Evolutionary conservation across 31 red algal species (phyloP).

Genomic region (Asparagopsis taxiformis): DNA sequence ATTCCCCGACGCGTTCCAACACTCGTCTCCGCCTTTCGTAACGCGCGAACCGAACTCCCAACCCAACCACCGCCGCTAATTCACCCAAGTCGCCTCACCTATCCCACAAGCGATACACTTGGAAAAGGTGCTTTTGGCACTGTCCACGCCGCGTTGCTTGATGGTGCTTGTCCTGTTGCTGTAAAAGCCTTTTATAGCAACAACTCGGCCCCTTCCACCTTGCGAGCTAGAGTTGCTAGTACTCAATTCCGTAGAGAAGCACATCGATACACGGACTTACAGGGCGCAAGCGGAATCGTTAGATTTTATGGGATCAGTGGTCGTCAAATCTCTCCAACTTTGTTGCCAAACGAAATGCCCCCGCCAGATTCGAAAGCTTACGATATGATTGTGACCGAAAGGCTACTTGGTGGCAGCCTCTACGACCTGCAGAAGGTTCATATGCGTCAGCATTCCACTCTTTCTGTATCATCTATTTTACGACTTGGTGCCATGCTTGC

Average conservation of each 20-base stretch:
- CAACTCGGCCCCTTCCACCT: neutral
- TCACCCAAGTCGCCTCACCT: neutral
- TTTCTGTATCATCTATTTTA: neutral
- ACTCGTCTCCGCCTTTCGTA: neutral
- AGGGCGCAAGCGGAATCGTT: neutral
- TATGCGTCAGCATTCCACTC: neutral
- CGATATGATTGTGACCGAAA: conserved; percentile 4
- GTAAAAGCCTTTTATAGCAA: conserved; percentile 12
- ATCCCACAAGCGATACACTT: neutral
- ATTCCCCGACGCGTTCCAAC: neutral
- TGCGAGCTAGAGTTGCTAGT: neutral
- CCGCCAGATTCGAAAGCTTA: neutral
- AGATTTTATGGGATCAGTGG: conserved; percentile 1
- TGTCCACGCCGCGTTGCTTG: conserved; percentile 33
- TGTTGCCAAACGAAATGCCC: neutral
- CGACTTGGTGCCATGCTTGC: conserved; percentile 12
- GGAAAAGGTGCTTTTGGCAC: conserved; percentile 42
- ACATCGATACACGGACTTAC: conserved; percentile 1
- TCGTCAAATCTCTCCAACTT: neutral
- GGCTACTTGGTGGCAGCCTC: conserved; percentile 4
- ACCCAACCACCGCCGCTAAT: neutral
- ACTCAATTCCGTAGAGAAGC: conserved; percentile 3
- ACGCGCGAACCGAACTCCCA: neutral
- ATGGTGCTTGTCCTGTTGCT: conserved; percentile 41
- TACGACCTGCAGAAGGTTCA: neutral